Conservation (phyloP, 441 rosid genomes). For the Pelargonium citronellum region DNA sequence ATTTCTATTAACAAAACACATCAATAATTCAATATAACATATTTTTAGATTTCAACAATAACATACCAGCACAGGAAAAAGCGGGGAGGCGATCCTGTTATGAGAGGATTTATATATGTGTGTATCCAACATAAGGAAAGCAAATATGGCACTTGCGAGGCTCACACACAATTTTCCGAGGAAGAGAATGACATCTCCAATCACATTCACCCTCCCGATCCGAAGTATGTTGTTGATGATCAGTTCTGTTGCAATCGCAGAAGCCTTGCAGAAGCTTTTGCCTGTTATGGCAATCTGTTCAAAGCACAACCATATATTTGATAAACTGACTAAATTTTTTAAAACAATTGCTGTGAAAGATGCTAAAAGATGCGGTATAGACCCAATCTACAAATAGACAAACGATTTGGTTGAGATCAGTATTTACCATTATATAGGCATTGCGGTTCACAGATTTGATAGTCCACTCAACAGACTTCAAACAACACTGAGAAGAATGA, state of each 20-base stretch:
- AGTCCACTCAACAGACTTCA: slow-evolving; percentile 66
- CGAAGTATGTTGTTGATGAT: slow-evolving; percentile 81
- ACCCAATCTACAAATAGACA: too few species aligned
- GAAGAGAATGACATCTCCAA: slow-evolving; percentile 85
- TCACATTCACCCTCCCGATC: slow-evolving; percentile 86
- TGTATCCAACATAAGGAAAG: slow-evolving; percentile 87
- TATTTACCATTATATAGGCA: slow-evolving; percentile 88
- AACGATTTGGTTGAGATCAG: neutral
- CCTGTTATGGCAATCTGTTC: slow-evolving; percentile 88
- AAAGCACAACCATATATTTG: slow-evolving; percentile 15
- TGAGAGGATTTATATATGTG: slow-evolving; percentile 69
- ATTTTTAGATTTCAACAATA: neutral
- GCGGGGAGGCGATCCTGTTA: slow-evolving; percentile 85
- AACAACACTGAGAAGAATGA: slow-evolving; percentile 57
- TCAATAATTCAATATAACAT: too few species aligned
- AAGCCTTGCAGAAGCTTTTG: slow-evolving; percentile 80
- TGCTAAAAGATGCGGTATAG: neutral
- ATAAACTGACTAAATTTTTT: slow-evolving; percentile 4
- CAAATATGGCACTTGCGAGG: slow-evolving; percentile 77
- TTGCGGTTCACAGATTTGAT: slow-evolving; percentile 85
- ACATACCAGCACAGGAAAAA: slow-evolving; percentile 84
- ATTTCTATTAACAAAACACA: too few species aligned
- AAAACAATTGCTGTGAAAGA: neutral
- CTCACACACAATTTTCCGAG: slow-evolving; percentile 93
- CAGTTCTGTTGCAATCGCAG: slow-evolving; percentile 80